phyloP scores from a whole-genome alignment of 1,139 yeast genomes.

The Sugiyamaella neomexicana region DNA sequence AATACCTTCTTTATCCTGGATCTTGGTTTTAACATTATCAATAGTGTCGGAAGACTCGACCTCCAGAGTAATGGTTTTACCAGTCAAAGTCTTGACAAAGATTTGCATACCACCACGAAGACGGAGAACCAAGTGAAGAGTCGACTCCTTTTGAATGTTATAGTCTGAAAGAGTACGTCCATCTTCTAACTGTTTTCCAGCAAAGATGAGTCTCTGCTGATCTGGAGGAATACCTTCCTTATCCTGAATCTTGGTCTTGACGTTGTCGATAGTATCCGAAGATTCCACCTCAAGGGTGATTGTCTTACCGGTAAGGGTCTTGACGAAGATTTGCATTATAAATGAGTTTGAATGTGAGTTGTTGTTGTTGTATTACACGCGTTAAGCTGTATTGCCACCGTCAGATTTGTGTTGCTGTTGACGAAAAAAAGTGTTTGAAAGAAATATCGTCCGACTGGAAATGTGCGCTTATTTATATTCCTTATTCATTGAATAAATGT shows the following conservation, averaged over 20 bases:
- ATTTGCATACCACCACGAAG: conserved; percentile 84
- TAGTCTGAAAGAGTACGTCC: conserved; percentile 82
- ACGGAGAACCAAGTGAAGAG: conserved; percentile 78
- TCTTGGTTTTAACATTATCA: conserved; percentile 72
- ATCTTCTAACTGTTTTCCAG: conserved; percentile 85
- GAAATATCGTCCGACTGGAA: not conserved
- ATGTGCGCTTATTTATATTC: conserved; percentile 9
- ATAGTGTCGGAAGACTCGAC: conserved; percentile 39
- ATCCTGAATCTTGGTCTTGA: conserved; percentile 80
- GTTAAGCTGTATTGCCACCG: not conserved
- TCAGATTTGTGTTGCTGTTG: not conserved
- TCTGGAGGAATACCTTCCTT: conserved; percentile 89
- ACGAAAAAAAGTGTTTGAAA: not conserved
- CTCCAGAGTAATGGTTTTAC: conserved; percentile 85
- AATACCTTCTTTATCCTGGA: conserved; percentile 84
- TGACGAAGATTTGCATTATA: conserved; percentile 70
- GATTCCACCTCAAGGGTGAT: conserved; percentile 85
- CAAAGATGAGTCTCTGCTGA: conserved; percentile 81
- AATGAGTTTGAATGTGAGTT: not conserved
- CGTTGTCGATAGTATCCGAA: conserved; percentile 82
- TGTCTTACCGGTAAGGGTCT: conserved; percentile 78
- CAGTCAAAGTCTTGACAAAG: conserved; percentile 75
- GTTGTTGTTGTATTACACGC: not conserved
- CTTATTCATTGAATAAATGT: conserved; percentile 3
- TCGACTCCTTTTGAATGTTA: conserved; percentile 87